phyloP scores from a whole-genome alignment of 108 stramenopile species.

The Skeletonema marinoi region DNA sequence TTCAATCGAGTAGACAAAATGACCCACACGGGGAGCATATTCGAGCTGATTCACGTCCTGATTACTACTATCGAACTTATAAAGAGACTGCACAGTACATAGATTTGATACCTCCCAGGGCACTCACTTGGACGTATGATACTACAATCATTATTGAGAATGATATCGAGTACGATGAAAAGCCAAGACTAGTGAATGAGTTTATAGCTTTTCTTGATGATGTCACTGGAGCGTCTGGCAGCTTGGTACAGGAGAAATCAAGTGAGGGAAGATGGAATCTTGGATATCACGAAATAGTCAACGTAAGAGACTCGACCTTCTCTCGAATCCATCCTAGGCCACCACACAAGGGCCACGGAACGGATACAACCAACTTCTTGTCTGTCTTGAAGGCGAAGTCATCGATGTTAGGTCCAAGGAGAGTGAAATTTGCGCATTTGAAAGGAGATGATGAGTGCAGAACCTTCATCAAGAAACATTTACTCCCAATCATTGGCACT shows the following conservation, averaged over 20 bases:
- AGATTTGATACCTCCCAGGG: constrained; percentile 7
- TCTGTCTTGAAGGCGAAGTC: constrained; percentile 12
- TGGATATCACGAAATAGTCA: constrained; percentile 33
- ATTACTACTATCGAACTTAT: constrained; percentile 23
- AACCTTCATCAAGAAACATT: constrained; percentile 22
- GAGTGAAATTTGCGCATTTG: constrained; percentile 34
- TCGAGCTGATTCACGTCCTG: constrained; percentile 20
- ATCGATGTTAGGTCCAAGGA: not conserved
- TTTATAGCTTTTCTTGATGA: constrained; percentile 18
- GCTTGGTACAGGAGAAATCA: constrained; percentile 3
- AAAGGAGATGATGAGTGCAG: constrained; percentile 27
- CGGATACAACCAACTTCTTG: constrained; percentile 26
- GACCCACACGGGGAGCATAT: not conserved
- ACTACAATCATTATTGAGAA: constrained; percentile 7
- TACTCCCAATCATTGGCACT: constrained; percentile 36
- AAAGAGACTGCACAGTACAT: constrained; percentile 20
- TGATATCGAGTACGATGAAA: constrained; percentile 27
- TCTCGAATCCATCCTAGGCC: constrained; percentile 22
- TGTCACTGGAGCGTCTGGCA: constrained; percentile 10
- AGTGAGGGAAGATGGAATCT: constrained; percentile 25
- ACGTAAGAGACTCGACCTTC: constrained; percentile 8
- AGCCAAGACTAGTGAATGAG: constrained; percentile 26
- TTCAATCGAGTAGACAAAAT: not conserved
- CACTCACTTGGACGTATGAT: constrained; percentile 1
- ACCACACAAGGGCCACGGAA: constrained; percentile 6